Evolutionary conservation across 2,329 filamentous ascomycete genomes (phyloP).

Genomic region (Claviceps spartinae): DNA sequence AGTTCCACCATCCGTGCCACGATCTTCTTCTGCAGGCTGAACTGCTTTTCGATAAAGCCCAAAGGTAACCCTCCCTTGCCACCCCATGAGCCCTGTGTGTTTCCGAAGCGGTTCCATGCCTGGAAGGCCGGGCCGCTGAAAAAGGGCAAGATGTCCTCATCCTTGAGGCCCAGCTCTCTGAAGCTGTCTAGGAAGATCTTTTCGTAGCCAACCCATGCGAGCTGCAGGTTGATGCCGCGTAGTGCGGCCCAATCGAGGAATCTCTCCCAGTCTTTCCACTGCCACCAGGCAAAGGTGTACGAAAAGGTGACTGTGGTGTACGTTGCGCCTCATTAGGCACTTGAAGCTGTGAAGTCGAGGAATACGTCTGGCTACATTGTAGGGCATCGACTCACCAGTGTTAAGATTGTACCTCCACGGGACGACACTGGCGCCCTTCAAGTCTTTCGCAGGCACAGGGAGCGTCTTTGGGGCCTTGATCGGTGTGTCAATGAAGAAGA

Average conservation of each 20-base stretch:
- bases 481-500: conserved; percentile 8
- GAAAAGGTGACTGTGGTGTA: conserved; percentile 32
- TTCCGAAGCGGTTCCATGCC: conserved; percentile 41
- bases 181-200: conserved; percentile 36
- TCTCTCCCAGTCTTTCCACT: conserved; percentile 39
- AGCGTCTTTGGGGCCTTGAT: background rate
- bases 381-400: conserved; percentile 20
- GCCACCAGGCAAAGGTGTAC: conserved; percentile 36
- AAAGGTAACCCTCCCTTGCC: conserved; percentile 23
- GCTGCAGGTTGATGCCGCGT: conserved; percentile 35
- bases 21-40: conserved; percentile 33
- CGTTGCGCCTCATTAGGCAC: background rate
- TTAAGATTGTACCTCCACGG: conserved; percentile 32
- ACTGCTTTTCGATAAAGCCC: conserved; percentile 33
- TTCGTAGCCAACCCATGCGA: conserved; percentile 38
- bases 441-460: conserved; percentile 2
- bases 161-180: conserved; percentile 28
- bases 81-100: conserved; percentile 37
- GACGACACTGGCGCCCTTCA: conserved; percentile 9
- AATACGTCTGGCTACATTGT: background rate
- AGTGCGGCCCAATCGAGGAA: conserved; percentile 39
- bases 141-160: conserved; percentile 30
- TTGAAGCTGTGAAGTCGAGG: background rate
- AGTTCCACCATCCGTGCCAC: conserved; percentile 35
- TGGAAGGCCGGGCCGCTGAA: conserved; percentile 37